Evolutionary conservation across 2,329 filamentous ascomycete species (phyloP).

Genomic region (Pochonia chlamydosporia): DNA sequence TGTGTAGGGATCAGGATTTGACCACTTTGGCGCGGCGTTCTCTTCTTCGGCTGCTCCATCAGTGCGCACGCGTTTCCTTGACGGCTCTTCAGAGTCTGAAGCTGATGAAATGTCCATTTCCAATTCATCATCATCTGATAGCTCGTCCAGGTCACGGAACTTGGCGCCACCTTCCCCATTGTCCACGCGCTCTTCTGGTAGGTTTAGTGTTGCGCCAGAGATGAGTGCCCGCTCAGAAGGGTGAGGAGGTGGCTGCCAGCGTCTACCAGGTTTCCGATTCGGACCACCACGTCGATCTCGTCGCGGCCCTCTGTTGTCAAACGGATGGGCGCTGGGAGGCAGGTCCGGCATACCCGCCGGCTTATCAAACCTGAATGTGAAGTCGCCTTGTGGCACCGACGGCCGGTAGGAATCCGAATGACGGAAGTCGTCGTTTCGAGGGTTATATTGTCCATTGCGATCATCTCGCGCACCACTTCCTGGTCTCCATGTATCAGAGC

Average conservation of each 20-base stretch:
- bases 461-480: constrained; percentile 16
- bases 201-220: constrained; percentile 32
- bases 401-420: constrained; percentile 23
- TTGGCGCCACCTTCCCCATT: constrained; percentile 40
- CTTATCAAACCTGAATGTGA: constrained; percentile 50
- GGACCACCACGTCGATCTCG: constrained; percentile 21
- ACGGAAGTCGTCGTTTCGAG: constrained; percentile 17
- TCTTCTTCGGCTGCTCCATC: constrained; percentile 24
- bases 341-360: constrained; percentile 41
- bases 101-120: constrained; percentile 55
- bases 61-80: constrained; percentile 28
- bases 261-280: constrained; percentile 19
- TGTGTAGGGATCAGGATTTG: constrained; percentile 92
- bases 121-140: constrained; percentile 58
- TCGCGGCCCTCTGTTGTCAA: constrained; percentile 11
- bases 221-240: constrained; percentile 46
- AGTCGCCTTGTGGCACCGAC: constrained; percentile 39
- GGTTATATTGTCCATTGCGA: constrained; percentile 15
- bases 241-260: constrained; percentile 32
- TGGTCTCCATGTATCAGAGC: constrained; percentile 25
- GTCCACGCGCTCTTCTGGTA: constrained; percentile 41
- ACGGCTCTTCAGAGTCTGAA: constrained; percentile 31
- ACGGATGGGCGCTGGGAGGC: constrained; percentile 11
- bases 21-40: constrained; percentile 70
- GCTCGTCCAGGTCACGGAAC: constrained; percentile 49